phyloP scores from a whole-genome alignment of 176 grass and related monocot species.

The Oropetium thomaeum region DNA sequence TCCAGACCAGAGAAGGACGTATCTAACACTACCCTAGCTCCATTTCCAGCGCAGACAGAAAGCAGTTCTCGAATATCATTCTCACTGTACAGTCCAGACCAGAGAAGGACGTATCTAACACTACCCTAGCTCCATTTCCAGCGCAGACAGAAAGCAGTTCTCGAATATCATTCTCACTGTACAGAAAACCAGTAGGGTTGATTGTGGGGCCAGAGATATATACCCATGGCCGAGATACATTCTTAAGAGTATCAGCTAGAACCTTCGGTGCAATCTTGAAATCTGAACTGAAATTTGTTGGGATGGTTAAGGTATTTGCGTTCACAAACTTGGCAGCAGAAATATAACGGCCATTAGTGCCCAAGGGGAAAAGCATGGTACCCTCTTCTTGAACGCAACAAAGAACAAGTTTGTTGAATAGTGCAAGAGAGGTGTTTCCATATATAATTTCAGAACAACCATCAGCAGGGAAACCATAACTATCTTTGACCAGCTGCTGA shows the following conservation, averaged over 20 bases:
- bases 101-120: conserved; percentile 88
- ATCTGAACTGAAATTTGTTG: conserved; percentile 41
- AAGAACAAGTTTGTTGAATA: conserved; percentile 92
- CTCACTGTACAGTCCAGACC: no score
- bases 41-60: no score
- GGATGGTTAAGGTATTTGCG: conserved; percentile 50
- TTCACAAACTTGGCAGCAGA: conserved; percentile 90
- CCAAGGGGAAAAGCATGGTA: conserved; percentile 81
- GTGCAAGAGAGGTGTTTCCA: conserved; percentile 69
- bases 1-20: no score
- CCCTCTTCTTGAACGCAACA: conserved; percentile 89
- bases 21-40: no score
- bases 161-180: conserved; percentile 63
- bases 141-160: conserved; percentile 72
- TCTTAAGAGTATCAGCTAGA: conserved; percentile 55
- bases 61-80: no score
- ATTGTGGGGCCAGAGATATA: conserved; percentile 88
- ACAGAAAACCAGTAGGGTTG: conserved; percentile 84
- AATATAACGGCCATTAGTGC: conserved; percentile 70
- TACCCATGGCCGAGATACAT: conserved; percentile 71
- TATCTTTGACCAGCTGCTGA: conserved; percentile 62
- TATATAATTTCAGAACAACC: conserved; percentile 63
- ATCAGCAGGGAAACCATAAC: conserved; percentile 64
- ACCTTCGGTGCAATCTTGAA: conserved; percentile 66
- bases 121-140: conserved; percentile 75